Percentiles rank a stretch among this genome's conserved stretches.
phyloP scores from a whole-genome alignment of 306 rosid species.

The Myrica gale region DNA sequence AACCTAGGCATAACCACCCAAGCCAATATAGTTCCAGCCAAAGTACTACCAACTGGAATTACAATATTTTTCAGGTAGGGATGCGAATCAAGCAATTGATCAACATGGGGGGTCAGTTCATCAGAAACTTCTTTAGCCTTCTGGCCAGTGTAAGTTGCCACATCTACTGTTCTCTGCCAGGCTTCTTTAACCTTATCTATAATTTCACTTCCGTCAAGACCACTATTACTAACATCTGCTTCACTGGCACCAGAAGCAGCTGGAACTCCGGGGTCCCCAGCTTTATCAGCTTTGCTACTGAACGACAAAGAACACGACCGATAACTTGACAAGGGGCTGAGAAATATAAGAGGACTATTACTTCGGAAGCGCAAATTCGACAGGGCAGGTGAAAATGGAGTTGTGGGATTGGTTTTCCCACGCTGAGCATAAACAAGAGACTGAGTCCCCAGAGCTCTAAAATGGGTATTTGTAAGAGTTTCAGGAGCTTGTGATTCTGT shows the following conservation, averaged over 20 bases:
- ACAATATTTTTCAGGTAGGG: constrained; percentile 60
- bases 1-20: constrained; percentile 87
- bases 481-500: constrained; percentile 25
- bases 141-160: constrained; percentile 47
- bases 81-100: constrained; percentile 61
- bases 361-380: constrained; percentile 26
- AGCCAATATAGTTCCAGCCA: constrained; percentile 65
- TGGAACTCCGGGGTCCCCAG: constrained; percentile 40
- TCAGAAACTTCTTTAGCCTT: constrained; percentile 66
- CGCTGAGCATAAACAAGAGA: constrained; percentile 15
- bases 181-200: constrained; percentile 51
- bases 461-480: constrained; percentile 14
- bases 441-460: constrained; percentile 24
- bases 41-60: constrained; percentile 61
- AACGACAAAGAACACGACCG: constrained; percentile 46
- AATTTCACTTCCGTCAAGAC: constrained; percentile 47
- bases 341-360: constrained; percentile 35
- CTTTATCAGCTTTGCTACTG: constrained; percentile 43
- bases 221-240: constrained; percentile 34
- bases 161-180: constrained; percentile 62
- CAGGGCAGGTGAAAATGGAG: constrained; percentile 28
- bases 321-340: constrained; percentile 24
- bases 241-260: constrained; percentile 50
- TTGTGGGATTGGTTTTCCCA: constrained; percentile 27
- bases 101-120: constrained; percentile 59